Evolutionary conservation across 2,329 filamentous ascomycete species (phyloP), one percentile per base, ranked within the genome.

Genomic region (Blastomyces gilchristii): DNA sequence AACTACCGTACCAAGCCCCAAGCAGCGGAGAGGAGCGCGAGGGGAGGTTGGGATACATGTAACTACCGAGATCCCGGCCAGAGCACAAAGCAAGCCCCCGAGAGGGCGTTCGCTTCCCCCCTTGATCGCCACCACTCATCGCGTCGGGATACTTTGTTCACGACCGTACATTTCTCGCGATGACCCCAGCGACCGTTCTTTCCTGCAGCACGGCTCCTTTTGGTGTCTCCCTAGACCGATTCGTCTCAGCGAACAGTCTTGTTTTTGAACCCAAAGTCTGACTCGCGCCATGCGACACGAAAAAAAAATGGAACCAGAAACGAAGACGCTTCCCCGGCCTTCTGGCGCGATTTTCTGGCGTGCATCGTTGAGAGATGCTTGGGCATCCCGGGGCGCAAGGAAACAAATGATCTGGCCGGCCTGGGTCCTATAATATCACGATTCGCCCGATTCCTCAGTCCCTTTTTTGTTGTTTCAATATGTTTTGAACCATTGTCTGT

Each of bases 101-200:
- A 54, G 16, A 9, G 3, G 11, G 11, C 16, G n/a, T 16, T 56
- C 12, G 11, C 11, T 45, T 60, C 49, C 63, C 63, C 34, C 1
- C 34, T 37, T 37, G 34, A 37, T 37, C 34, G 34, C 34, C 58
- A 49, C 65, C 65, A 65, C 47, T 65, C 62, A 66, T 65, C 65
- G 63, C 65, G 65, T 66, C 64, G 61, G 54, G 53, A 58, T 25
- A 25, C 45, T 47, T 28, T 53, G 34, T 61, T 64, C 62, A 63
- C 65, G 65, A 57, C 63, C 64, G 64, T 49, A 60, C 49, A 47
- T 25, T 25, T 62, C 63, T 64, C 65, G 65, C 62, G 64, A 58
- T 58, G 50, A 53, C 60, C 34, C 52, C 34, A 43, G 18, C 41
- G 14, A 43, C 49, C 61, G 50, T 25, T 61, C 50, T 61, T n/a